Conservation (phyloP, 345 rosid genomes). For the Salix exigua region DNA sequence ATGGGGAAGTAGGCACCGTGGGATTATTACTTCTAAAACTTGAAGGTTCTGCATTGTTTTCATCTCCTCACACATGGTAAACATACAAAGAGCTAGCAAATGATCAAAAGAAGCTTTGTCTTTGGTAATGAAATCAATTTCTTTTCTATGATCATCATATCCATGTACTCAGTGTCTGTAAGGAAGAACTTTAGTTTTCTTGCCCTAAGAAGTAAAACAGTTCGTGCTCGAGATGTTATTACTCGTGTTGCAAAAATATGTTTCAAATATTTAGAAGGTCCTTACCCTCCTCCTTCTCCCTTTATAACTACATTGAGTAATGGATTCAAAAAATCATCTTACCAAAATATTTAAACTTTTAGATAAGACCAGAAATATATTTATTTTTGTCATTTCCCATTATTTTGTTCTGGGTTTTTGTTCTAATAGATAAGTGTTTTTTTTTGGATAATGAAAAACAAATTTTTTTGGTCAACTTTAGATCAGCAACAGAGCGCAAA, state of each 20-base stretch:
- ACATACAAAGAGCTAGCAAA: neutral
- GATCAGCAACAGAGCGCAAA: neutral
- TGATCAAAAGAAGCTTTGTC: neutral
- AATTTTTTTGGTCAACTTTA: neutral
- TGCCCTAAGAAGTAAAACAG: neutral
- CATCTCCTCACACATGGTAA: neutral
- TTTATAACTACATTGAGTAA: neutral
- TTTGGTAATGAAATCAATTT: neutral
- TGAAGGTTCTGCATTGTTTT: neutral
- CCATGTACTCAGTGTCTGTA: neutral
- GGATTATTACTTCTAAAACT: neutral
- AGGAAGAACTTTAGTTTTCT: neutral
- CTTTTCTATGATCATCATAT: neutral
- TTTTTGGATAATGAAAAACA: neutral
- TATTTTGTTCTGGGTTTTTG: neutral
- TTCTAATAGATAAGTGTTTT: neutral
- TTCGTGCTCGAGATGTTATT: neutral
- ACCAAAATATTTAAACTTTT: too few species aligned
- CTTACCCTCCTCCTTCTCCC: neutral
- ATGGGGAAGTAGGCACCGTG: neutral
- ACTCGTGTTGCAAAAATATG: neutral
- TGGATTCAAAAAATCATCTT: too few species aligned
- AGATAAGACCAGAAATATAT: too few species aligned
- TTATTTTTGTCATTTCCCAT: neutral
- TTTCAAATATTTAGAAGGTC: neutral